Evolutionary conservation across 305 asterid genomes (phyloP).

Genomic region (Striga hermonthica): DNA sequence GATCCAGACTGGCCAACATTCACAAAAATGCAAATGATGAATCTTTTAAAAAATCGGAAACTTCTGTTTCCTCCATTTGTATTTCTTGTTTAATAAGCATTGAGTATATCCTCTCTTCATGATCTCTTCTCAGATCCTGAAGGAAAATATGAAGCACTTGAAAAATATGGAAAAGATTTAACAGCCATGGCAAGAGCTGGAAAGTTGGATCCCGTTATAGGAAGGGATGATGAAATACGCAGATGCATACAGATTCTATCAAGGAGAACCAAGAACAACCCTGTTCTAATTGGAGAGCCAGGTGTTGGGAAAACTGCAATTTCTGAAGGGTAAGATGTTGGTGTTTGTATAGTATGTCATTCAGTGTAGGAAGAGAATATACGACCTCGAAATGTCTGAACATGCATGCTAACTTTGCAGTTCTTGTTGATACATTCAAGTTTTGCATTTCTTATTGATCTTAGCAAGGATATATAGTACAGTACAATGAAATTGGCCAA

Average conservation of each 20-base stretch:
- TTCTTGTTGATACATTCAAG: not conserved
- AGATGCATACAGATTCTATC: constrained; percentile 96
- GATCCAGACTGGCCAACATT: too few relatives aligned
- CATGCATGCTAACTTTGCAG: too few relatives aligned
- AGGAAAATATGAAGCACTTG: constrained; percentile 85
- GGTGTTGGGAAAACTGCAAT: constrained; percentile 98
- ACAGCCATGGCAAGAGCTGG: constrained; percentile 96
- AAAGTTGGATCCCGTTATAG: constrained; percentile 94
- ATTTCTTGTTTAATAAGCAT: not conserved
- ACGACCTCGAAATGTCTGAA: too few relatives aligned
- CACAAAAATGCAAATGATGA: too few relatives aligned
- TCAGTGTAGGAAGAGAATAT: too few relatives aligned
- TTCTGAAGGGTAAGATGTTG: constrained; percentile 81
- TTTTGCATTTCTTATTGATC: constrained; percentile 16
- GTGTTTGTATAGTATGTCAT: not conserved
- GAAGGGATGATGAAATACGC: constrained; percentile 93
- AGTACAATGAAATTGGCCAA: constrained; percentile 12
- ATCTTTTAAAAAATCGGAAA: too few relatives aligned
- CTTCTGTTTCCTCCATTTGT: not conserved
- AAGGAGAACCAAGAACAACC: constrained; percentile 92
- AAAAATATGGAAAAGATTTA: constrained; percentile 90
- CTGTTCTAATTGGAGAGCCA: constrained; percentile 96
- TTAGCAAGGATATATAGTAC: not conserved
- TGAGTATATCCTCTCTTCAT: constrained; percentile 23
- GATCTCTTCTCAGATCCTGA: constrained; percentile 65